Evolutionary conservation across 768 basidiomycete genomes (phyloP).

Genomic region (Naganishia friedmannii): DNA sequence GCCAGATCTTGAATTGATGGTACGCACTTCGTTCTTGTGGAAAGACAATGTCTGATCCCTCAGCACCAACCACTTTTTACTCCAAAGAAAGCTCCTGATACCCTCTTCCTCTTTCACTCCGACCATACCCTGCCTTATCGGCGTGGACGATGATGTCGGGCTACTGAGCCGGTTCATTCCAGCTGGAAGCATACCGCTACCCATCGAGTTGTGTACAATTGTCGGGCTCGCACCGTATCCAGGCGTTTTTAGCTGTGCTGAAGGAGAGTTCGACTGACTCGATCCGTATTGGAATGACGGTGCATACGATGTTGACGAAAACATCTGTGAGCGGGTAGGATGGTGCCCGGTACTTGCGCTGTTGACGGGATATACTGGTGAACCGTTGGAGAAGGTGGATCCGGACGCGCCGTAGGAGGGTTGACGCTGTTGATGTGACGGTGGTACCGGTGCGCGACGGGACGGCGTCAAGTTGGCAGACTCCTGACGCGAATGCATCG

Average conservation of each 20-base stretch:
- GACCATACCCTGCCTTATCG: conserved; percentile 60
- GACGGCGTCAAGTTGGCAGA: conserved; percentile 26
- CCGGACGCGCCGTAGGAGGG: neutral
- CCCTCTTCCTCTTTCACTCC: conserved; percentile 86
- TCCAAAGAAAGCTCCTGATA: conserved; percentile 85
- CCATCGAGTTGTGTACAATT: conserved; percentile 17
- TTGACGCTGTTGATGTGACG: conserved; percentile 21
- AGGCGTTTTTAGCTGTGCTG: neutral
- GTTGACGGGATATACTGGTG: conserved; percentile 2
- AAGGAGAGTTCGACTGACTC: neutral
- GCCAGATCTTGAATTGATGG: neutral
- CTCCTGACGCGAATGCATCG: conserved; percentile 26
- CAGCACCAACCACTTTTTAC: conserved; percentile 82
- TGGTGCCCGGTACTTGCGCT: neutral
- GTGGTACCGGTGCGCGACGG: conserved; percentile 22
- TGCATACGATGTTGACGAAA: conserved; percentile 28
- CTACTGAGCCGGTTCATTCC: conserved; percentile 14
- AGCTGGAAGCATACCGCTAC: conserved; percentile 4
- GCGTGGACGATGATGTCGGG: conserved; percentile 10
- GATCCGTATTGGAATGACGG: conserved; percentile 26
- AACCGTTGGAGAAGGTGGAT: neutral
- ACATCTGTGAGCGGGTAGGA: conserved; percentile 10
- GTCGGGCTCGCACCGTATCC: conserved; percentile 3
- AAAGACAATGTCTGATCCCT: conserved; percentile 74
- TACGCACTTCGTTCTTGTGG: conserved; percentile 84